phyloP scores from a whole-genome alignment of 1,139 yeast genomes.

The Nadsonia commutata region DNA sequence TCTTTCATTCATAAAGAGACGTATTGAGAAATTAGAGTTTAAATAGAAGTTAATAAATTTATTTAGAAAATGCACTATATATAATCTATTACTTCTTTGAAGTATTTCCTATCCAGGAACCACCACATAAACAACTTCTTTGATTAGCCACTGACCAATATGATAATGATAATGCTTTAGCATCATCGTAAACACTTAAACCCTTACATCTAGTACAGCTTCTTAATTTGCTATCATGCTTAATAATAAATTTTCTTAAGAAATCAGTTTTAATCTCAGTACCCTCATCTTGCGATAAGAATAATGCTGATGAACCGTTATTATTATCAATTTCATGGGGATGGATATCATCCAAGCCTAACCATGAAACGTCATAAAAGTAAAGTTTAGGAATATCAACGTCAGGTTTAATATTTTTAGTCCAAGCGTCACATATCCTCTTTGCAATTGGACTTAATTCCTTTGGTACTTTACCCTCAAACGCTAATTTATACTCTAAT shows the following conservation, averaged over 20 bases:
- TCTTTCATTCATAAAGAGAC: neutral
- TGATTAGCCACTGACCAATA: conserved; percentile 66
- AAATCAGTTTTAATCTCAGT: conserved; percentile 2
- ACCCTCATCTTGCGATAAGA: neutral
- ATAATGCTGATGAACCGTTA: neutral
- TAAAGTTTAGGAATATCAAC: conserved; percentile 32
- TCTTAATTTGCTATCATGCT: conserved; percentile 19
- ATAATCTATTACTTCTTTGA: conserved; percentile 4
- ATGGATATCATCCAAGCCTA: conserved; percentile 29
- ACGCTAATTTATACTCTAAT: conserved; percentile 52
- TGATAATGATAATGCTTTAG: conserved; percentile 23
- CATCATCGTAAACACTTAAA: conserved; percentile 31
- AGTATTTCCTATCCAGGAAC: conserved; percentile 16
- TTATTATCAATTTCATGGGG: neutral
- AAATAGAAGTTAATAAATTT: conserved; percentile 5
- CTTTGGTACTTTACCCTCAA: conserved; percentile 43
- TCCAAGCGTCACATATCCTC: conserved; percentile 22
- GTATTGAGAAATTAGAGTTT: conserved; percentile 8
- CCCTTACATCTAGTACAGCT: conserved; percentile 60
- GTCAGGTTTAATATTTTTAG: conserved; percentile 16
- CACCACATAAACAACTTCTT: conserved; percentile 69
- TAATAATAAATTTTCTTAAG: conserved; percentile 5
- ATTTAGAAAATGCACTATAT: conserved; percentile 4
- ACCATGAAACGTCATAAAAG: conserved; percentile 61
- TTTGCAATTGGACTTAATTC: conserved; percentile 28